Evolutionary conservation across 495 filamentous ascomycete genomes (phyloP).

Genomic region (Amorphotheca resinae): DNA sequence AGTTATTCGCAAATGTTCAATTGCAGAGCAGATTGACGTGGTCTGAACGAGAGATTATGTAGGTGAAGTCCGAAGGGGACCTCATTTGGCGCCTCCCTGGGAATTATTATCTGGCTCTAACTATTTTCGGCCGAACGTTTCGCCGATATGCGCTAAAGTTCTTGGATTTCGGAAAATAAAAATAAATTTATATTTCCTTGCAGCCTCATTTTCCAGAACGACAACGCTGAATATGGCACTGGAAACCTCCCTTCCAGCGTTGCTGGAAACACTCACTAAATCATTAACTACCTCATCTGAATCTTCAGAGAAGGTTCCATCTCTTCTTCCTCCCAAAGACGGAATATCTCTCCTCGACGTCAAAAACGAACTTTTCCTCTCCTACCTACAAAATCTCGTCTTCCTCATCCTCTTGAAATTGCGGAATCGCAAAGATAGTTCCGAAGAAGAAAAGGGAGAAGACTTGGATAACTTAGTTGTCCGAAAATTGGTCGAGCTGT

Average conservation of each 20-base stretch:
- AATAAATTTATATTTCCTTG: background rate
- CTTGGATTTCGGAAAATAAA: background rate
- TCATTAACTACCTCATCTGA: constrained; percentile 49
- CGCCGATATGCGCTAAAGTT: background rate
- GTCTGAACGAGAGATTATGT: background rate
- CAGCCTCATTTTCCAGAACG: background rate
- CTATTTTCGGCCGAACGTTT: constrained; percentile 4
- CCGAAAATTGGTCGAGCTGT: constrained; percentile 71
- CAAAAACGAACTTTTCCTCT: constrained; percentile 90
- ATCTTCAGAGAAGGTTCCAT: constrained; percentile 34
- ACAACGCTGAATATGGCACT: constrained; percentile 34
- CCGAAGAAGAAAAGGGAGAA: constrained; percentile 23
- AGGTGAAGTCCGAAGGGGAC: background rate
- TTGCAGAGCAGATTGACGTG: background rate
- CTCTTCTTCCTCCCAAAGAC: constrained; percentile 48
- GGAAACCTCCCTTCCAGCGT: constrained; percentile 35
- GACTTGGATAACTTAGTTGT: constrained; percentile 48
- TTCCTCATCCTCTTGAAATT: constrained; percentile 80
- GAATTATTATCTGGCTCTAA: constrained; percentile 5
- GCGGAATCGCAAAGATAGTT: constrained; percentile 37
- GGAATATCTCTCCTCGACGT: constrained; percentile 89
- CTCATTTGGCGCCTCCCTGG: no score
- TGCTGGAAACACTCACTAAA: constrained; percentile 50
- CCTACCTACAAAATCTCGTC: constrained; percentile 88
- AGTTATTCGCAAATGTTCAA: background rate